Evolutionary conservation across 306 rosid genomes (phyloP).

Genomic region (Astragalus glycyphyllos): DNA sequence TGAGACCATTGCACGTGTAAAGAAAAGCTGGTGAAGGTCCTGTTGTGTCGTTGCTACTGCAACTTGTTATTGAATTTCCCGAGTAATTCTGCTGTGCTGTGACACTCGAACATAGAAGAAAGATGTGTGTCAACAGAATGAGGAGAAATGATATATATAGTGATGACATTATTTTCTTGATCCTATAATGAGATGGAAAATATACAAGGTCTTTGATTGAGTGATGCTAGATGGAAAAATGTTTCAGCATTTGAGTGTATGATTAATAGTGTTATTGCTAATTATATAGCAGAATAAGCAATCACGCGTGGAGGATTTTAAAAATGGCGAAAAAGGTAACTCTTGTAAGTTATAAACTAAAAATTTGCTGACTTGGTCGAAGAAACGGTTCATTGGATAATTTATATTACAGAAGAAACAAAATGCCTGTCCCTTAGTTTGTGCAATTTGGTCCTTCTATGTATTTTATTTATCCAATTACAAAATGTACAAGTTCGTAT

Average conservation of each 20-base stretch:
- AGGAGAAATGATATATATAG: conserved; percentile 24
- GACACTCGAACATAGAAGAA: neutral
- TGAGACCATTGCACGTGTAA: conserved; percentile 62
- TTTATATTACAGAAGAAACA: no score
- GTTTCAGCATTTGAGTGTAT: neutral
- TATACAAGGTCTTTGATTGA: no score
- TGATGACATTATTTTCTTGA: conserved; percentile 4
- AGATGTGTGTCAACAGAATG: conserved; percentile 12
- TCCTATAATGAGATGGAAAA: neutral
- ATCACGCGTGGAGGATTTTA: neutral
- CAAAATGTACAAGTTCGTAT: no score
- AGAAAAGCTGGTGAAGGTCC: conserved; percentile 59
- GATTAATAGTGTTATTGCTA: no score
- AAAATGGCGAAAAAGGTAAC: no score
- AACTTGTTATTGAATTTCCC: conserved; percentile 36
- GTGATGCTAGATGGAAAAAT: no score
- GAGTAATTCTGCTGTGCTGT: conserved; percentile 58
- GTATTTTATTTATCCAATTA: neutral
- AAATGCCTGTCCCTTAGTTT: neutral
- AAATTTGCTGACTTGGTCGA: neutral
- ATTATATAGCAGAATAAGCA: neutral
- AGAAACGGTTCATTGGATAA: no score
- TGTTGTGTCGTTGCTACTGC: conserved; percentile 38
- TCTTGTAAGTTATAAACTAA: no score
- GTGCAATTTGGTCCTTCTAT: neutral